Conservation (phyloP, 306 rosid genomes). For the Dalbergia oliveri region DNA sequence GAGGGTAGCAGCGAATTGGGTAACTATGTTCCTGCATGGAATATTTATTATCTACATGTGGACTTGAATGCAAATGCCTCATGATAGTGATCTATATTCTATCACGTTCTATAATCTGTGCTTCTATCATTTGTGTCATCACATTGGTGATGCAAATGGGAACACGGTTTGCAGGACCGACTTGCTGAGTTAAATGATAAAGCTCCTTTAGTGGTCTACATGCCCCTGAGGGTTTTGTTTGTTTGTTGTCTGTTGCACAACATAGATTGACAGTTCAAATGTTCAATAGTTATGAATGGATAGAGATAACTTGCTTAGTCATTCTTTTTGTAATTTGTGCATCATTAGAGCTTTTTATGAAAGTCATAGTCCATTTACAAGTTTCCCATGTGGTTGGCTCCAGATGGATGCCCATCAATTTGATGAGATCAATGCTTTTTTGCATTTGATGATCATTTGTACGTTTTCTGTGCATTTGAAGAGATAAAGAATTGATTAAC, state of each 20-base stretch:
- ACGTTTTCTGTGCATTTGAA: background rate
- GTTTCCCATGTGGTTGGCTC: background rate
- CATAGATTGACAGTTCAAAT: background rate
- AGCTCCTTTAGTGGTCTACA: background rate
- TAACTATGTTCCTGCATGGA: background rate
- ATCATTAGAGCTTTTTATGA: background rate
- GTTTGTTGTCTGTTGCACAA: background rate
- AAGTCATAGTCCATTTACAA: background rate
- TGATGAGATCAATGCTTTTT: background rate
- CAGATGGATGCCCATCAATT: background rate
- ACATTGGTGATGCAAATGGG: constrained; percentile 16
- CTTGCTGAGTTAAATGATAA: constrained; percentile 32
- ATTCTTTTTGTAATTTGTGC: background rate
- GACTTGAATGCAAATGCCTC: constrained; percentile 26
- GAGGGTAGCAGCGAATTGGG: background rate
- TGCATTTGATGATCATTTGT: background rate
- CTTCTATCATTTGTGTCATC: constrained; percentile 9
- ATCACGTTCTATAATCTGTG: constrained; percentile 5
- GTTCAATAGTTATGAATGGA: background rate
- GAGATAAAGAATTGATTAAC: background rate
- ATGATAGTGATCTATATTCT: constrained; percentile 1
- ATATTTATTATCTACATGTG: constrained; percentile 3
- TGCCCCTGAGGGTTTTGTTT: constrained; percentile 5
- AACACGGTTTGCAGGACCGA: constrained; percentile 20
- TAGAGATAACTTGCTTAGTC: background rate